Conservation (phyloP, 352 stramenopile species). For the Globisporangium echinulatum region DNA sequence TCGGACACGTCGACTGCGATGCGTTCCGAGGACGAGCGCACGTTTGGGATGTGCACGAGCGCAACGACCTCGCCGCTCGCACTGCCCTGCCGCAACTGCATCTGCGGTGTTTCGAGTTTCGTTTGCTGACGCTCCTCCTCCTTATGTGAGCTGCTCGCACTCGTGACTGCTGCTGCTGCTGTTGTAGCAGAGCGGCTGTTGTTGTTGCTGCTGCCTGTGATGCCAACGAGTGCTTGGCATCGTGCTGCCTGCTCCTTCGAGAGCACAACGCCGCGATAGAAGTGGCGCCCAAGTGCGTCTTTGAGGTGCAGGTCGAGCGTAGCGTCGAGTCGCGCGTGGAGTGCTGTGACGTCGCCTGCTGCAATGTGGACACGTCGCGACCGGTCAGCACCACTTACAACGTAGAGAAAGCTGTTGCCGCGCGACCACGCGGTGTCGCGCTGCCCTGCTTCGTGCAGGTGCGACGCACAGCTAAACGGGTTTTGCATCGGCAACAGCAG, state of each 20-base stretch:
- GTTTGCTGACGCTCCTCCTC: not conserved
- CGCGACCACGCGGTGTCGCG: constrained; percentile 58
- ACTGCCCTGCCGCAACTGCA: constrained; percentile 27
- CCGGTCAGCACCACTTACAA: constrained; percentile 33
- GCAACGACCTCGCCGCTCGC: constrained; percentile 29
- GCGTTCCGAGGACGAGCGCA: constrained; percentile 21
- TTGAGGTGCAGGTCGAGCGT: constrained; percentile 47
- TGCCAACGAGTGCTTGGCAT: constrained; percentile 31
- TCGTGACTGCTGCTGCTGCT: not conserved
- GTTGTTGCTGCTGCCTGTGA: not conserved
- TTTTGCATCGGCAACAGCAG: constrained; percentile 61
- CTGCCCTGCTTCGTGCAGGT: constrained; percentile 66
- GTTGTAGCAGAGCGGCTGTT: not conserved
- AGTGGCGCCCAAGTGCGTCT: constrained; percentile 51
- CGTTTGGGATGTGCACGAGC: constrained; percentile 37
- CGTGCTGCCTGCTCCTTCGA: constrained; percentile 58
- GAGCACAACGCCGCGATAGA: constrained; percentile 52
- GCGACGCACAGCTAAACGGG: constrained; percentile 61
- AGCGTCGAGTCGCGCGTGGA: constrained; percentile 40
- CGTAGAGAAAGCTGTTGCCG: constrained; percentile 69
- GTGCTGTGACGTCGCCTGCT: constrained; percentile 17
- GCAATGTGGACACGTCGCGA: constrained; percentile 18
- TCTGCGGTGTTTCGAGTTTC: constrained; percentile 28
- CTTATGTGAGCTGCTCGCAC: not conserved
- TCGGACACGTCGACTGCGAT: constrained; percentile 46